Conservation (phyloP, 2,329 filamentous ascomycete genomes). For the Aspergillus sp. region DNA sequence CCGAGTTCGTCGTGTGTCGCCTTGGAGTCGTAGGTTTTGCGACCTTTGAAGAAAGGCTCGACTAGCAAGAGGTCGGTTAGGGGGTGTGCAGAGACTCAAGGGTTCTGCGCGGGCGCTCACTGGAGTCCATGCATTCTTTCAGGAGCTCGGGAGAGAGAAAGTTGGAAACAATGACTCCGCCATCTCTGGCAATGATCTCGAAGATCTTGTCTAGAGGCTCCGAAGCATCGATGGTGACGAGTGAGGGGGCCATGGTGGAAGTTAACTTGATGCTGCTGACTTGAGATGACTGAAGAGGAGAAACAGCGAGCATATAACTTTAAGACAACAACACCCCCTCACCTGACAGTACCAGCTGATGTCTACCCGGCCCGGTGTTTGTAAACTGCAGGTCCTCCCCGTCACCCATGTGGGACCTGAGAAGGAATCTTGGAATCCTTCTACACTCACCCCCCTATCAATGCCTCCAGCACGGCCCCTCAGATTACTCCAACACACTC, state of each 20-base stretch:
- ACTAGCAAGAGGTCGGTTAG: neutral
- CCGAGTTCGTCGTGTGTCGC: constrained; percentile 9
- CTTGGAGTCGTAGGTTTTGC: constrained; percentile 11
- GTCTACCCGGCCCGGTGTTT: neutral
- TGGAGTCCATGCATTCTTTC: constrained; percentile 10
- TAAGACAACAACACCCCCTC: neutral
- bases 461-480: too few species aligned
- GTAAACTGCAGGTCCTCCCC: neutral
- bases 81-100: neutral
- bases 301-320: neutral
- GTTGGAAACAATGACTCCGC: constrained; percentile 11
- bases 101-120: neutral
- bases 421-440: neutral
- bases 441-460: constrained; percentile 1
- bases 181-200: constrained; percentile 5
- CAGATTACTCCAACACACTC: neutral
- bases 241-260: constrained; percentile 1
- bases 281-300: neutral
- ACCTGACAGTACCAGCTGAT: neutral
- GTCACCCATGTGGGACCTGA: neutral
- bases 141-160: constrained; percentile 7
- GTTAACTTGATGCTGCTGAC: neutral
- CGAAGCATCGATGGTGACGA: constrained; percentile 6
- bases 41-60: constrained; percentile 3
- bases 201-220: constrained; percentile 9